phyloP scores from a whole-genome alignment of 371 early-diverging fungal genomes.

The Mortierella sp. region DNA sequence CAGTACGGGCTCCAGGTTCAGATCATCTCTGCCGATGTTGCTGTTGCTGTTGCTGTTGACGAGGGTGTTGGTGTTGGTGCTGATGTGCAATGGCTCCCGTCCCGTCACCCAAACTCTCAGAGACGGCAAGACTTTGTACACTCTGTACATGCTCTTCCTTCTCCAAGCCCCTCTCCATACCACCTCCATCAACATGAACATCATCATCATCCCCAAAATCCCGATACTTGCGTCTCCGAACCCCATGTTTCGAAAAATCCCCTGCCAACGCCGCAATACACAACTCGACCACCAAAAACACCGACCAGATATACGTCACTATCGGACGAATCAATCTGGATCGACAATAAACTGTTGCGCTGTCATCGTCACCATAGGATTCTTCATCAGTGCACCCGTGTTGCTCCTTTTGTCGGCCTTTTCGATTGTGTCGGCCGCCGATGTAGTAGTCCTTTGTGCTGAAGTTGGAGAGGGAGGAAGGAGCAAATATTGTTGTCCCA shows the following conservation, averaged over 20 bases:
- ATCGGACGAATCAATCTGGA: slow-evolving; percentile 31
- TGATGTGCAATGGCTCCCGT: background rate
- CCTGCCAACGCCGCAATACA: slow-evolving; percentile 27
- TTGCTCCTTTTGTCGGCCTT: background rate
- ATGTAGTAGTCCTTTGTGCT: background rate
- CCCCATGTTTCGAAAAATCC: slow-evolving; percentile 23
- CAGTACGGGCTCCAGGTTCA: background rate
- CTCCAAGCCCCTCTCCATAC: background rate
- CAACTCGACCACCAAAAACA: slow-evolving; percentile 30
- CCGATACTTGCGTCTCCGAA: background rate
- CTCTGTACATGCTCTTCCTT: background rate
- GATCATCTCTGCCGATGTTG: too few species aligned
- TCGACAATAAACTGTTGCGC: slow-evolving; percentile 40
- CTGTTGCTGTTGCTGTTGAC: background rate
- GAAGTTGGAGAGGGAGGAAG: background rate
- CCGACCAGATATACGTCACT: slow-evolving; percentile 39
- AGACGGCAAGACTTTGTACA: background rate
- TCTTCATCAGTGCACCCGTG: slow-evolving; percentile 37
- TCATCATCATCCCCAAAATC: background rate
- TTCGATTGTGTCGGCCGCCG: background rate
- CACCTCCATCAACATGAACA: background rate
- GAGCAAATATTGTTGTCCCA: too few species aligned
- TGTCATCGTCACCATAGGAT: slow-evolving; percentile 42
- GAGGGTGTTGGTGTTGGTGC: background rate
- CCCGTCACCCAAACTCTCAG: background rate